Conservation (phyloP, 1,139 yeast genomes). For the Hansenula sp. region DNA sequence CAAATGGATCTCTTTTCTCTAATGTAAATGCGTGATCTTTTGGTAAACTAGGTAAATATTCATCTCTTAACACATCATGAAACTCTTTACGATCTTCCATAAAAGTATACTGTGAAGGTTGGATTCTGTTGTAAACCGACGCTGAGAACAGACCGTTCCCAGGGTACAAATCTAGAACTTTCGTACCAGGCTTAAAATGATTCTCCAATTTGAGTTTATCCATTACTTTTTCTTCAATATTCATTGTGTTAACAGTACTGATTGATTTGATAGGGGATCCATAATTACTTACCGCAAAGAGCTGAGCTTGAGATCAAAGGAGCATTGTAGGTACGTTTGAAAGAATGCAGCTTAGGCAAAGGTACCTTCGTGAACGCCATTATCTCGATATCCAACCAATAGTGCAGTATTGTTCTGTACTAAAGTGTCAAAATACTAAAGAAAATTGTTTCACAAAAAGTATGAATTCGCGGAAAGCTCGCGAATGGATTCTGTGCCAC, state of each 20-base stretch:
- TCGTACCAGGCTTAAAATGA: conserved; percentile 30
- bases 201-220: neutral
- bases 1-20: conserved; percentile 46
- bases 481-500: neutral
- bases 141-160: conserved; percentile 50
- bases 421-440: neutral
- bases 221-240: neutral
- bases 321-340: neutral
- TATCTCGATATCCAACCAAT: neutral
- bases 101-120: conserved; percentile 59
- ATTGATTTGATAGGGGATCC: neutral
- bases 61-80: conserved; percentile 27
- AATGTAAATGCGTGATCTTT: conserved; percentile 17
- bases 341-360: neutral
- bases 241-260: neutral
- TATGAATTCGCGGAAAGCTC: no score
- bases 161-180: conserved; percentile 65
- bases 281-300: neutral
- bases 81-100: conserved; percentile 48
- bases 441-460: no score
- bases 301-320: neutral
- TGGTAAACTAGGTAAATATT: conserved; percentile 26
- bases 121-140: conserved; percentile 45
- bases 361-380: neutral
- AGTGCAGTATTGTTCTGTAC: no score